phyloP scores from a whole-genome alignment of 805 yeast species.

The Pichia insulana region DNA sequence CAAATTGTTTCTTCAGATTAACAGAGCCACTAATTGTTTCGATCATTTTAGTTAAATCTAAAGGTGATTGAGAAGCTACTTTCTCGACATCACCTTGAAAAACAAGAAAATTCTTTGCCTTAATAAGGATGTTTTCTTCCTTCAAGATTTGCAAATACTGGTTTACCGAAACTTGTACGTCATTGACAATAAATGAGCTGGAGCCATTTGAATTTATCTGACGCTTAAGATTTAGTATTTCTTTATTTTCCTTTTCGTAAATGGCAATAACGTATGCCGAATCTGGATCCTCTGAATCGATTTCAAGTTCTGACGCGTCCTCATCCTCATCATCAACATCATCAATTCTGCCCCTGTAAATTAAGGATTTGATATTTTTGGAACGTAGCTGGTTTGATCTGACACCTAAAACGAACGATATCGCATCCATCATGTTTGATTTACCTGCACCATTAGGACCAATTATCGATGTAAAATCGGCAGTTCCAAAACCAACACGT shows the following conservation, averaged over 20 bases:
- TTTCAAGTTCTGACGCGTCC: constrained; percentile 42
- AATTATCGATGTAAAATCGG: constrained; percentile 75
- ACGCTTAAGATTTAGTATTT: constrained; percentile 53
- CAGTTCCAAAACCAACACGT: constrained; percentile 69
- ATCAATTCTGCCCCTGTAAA: constrained; percentile 61
- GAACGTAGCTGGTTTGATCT: constrained; percentile 71
- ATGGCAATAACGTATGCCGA: constrained; percentile 72
- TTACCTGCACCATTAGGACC: constrained; percentile 99
- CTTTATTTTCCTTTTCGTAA: constrained; percentile 58
- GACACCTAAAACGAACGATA: constrained; percentile 87
- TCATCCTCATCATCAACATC: constrained; percentile 23
- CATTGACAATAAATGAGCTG: constrained; percentile 63
- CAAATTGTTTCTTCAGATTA: constrained; percentile 62
- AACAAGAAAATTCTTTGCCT: constrained; percentile 85
- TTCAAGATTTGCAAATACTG: constrained; percentile 63
- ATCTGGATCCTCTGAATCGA: constrained; percentile 45
- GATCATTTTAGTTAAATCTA: constrained; percentile 60
- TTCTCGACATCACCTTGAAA: constrained; percentile 96
- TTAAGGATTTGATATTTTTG: constrained; percentile 59
- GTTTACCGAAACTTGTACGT: constrained; percentile 46
- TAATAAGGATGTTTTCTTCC: constrained; percentile 72
- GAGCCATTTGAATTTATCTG: constrained; percentile 48
- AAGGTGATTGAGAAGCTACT: constrained; percentile 79
- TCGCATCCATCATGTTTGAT: constrained; percentile 93
- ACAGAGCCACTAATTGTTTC: constrained; percentile 81